phyloP scores from a whole-genome alignment of 2,329 filamentous ascomycete species.

The Scytalidium lignicola region DNA sequence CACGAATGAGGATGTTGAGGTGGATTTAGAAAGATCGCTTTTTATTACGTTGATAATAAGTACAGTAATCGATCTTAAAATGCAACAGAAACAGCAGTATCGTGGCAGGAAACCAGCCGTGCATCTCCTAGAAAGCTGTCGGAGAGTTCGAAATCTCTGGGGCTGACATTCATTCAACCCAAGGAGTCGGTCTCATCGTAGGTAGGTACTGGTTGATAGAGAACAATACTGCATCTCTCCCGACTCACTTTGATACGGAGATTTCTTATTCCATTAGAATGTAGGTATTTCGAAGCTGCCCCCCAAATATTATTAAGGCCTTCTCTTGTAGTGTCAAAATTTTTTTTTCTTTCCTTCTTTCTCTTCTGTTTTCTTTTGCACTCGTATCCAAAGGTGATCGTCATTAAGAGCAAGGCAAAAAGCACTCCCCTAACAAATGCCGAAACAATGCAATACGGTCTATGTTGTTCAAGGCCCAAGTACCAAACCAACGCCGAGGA shows the following conservation, averaged over 20 bases:
- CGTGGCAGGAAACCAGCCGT: too few relatives aligned
- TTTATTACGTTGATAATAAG: too few relatives aligned
- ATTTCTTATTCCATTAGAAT: not conserved
- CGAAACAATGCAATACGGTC: constrained; percentile 21
- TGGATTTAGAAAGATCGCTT: too few relatives aligned
- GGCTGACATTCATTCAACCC: too few relatives aligned
- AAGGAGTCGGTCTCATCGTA: not conserved
- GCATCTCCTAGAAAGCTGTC: too few relatives aligned
- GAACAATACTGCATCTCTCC: not conserved
- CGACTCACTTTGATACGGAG: not conserved
- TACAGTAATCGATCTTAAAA: too few relatives aligned
- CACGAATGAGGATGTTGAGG: too few relatives aligned
- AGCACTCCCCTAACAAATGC: constrained; percentile 4
- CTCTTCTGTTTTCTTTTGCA: not conserved
- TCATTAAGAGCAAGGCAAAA: not conserved
- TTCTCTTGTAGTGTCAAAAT: not conserved
- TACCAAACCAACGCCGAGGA: constrained; percentile 18
- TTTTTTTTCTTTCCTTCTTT: too few relatives aligned
- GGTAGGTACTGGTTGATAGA: not conserved
- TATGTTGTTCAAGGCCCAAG: constrained; percentile 18
- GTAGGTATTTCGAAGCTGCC: not conserved
- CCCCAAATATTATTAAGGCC: not conserved
- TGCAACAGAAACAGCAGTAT: too few relatives aligned
- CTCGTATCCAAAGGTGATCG: not conserved
- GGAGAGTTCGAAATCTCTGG: too few relatives aligned